These are phyloP conservation scores for Glycine tomentella DNA, from an alignment of 306 rosid species.

Conservation along the genomic window DNA sequence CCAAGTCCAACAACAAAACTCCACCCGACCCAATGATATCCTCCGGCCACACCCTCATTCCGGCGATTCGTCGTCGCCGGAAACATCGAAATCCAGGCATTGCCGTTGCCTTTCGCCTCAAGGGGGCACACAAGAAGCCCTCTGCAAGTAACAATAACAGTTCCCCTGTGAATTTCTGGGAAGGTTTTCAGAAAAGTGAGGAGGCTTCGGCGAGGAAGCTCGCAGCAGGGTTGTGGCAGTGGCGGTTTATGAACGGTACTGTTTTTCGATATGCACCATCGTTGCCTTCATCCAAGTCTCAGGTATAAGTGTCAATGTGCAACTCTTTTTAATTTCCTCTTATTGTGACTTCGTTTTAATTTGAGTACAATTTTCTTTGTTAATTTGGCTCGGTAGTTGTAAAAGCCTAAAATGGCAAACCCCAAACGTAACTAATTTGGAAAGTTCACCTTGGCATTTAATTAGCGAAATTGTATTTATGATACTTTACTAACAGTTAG, in stretches of 20 bases:
- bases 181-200: not conserved
- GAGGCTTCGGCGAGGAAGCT: conserved; percentile 65
- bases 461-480: not conserved
- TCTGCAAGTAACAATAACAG: not conserved
- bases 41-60: conserved; percentile 34
- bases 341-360: no score
- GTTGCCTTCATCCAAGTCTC: conserved; percentile 9
- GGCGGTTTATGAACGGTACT: conserved; percentile 35
- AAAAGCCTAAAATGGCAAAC: no score
- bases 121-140: conserved; percentile 11
- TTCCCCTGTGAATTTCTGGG: conserved; percentile 36
- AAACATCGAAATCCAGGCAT: conserved; percentile 1
- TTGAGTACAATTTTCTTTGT: no score
- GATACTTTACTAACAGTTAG: not conserved
- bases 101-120: conserved; percentile 2
- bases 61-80: conserved; percentile 45
- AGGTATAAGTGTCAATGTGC: conserved; percentile 31
- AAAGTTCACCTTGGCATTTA: no score
- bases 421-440: no score
- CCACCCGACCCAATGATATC: conserved; percentile 28
- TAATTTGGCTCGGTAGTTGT: no score
- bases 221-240: conserved; percentile 70
- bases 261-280: not conserved
- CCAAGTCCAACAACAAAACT: not conserved
- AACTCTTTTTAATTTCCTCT: no score